These are phyloP conservation scores for Coprinellus micaceus DNA, from an alignment of 768 basidiomycete genomes.

Conservation along the genomic window DNA sequence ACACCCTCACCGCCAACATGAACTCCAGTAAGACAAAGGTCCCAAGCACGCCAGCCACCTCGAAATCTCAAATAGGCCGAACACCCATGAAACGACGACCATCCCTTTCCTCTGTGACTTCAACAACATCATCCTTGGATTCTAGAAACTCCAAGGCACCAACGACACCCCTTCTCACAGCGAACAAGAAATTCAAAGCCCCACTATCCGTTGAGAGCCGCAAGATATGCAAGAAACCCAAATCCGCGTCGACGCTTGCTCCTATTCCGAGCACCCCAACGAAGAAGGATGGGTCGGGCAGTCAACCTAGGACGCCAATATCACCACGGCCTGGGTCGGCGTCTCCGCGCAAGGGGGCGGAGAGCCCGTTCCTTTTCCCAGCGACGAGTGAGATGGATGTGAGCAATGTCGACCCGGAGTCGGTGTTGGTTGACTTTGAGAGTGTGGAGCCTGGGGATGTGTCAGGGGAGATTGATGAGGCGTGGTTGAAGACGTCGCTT, in stretches of 20 bases:
- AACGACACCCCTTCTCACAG: constrained; percentile 30
- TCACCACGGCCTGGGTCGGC: constrained; percentile 14
- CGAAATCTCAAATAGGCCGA: not conserved
- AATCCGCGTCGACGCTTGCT: constrained; percentile 36
- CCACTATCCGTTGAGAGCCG: constrained; percentile 45
- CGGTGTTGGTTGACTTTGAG: constrained; percentile 71
- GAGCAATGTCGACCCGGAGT: constrained; percentile 69
- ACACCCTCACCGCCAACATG: not conserved
- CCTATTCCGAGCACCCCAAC: constrained; percentile 55
- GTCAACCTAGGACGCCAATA: constrained; percentile 51
- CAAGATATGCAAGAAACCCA: constrained; percentile 25
- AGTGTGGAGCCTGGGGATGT: constrained; percentile 67
- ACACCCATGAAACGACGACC: constrained; percentile 9
- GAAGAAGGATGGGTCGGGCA: constrained; percentile 31
- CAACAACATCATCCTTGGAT: constrained; percentile 23
- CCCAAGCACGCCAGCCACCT: constrained; percentile 8
- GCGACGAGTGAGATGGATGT: constrained; percentile 70
- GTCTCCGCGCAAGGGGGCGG: constrained; percentile 42
- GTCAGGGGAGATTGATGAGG: constrained; percentile 65
- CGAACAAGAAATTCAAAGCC: constrained; percentile 68
- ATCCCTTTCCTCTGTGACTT: constrained; percentile 12
- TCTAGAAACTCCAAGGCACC: constrained; percentile 30
- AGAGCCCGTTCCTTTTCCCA: constrained; percentile 46
- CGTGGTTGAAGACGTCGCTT: constrained; percentile 38
- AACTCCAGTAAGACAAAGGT: not conserved